These are phyloP conservation scores for Phtheirospermum japonicum DNA, from an alignment of 257 asterid species.

Conservation along the genomic window DNA sequence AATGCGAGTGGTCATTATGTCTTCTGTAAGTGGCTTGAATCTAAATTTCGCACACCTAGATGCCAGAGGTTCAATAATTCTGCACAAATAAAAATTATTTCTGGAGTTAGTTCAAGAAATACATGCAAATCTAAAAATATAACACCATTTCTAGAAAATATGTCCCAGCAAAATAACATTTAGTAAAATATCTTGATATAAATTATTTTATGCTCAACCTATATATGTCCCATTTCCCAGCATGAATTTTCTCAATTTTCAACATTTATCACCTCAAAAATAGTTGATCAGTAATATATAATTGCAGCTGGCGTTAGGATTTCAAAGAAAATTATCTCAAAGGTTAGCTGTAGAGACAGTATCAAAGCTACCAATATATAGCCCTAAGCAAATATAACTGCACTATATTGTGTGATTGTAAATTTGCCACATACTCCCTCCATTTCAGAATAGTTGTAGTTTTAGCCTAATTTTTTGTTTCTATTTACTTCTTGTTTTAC, in stretches of 20 bases:
- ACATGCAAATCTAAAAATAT: not conserved
- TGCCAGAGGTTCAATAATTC: slow-evolving; percentile 97
- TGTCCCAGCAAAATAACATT: not conserved
- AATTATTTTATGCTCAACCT: too few species aligned
- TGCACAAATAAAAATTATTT: slow-evolving; percentile 29
- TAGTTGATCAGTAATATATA: too few species aligned
- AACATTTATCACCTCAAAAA: too few species aligned
- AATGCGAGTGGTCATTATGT: slow-evolving; percentile 74
- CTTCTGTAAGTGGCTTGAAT: slow-evolving; percentile 94
- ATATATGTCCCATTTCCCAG: too few species aligned
- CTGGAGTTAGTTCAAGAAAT: slow-evolving; percentile 21
- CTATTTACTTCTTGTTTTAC: too few species aligned
- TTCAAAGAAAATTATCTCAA: not conserved
- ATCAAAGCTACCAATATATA: too few species aligned
- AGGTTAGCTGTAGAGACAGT: not conserved
- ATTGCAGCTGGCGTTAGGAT: not conserved
- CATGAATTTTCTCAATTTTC: too few species aligned
- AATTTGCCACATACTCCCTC: too few species aligned
- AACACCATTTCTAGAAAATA: slow-evolving; percentile 18
- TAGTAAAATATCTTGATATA: not conserved
- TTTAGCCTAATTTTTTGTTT: too few species aligned
- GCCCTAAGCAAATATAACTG: too few species aligned
- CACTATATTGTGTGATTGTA: too few species aligned
- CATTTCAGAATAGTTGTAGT: too few species aligned
- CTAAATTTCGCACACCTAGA: slow-evolving; percentile 98